Percentiles rank a stretch among this genome's conserved stretches.
phyloP scores from a whole-genome alignment of 1,284 basidiomycete species.

The Peniophora sp. region DNA sequence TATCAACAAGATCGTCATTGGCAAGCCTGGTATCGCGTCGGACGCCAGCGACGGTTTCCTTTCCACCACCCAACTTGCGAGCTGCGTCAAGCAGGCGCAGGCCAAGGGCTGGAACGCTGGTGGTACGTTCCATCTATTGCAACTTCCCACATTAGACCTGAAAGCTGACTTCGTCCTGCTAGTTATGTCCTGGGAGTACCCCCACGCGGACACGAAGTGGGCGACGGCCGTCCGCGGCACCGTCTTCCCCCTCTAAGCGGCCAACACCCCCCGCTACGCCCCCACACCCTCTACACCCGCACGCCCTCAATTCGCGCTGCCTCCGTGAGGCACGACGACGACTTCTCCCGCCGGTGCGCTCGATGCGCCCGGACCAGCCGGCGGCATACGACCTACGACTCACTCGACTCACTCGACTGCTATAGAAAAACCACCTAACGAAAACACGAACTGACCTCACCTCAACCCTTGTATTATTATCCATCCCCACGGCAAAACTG shows the following conservation, averaged over 20 bases:
- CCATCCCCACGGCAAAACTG: too few relatives aligned
- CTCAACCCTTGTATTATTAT: too few relatives aligned
- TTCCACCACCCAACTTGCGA: constrained; percentile 39
- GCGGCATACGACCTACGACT: too few relatives aligned
- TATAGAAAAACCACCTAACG: too few relatives aligned
- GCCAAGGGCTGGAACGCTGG: constrained; percentile 51
- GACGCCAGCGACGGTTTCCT: constrained; percentile 59
- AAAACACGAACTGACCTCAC: too few relatives aligned
- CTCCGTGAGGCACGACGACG: not conserved
- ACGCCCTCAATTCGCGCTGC: not conserved
- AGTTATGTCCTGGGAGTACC: not conserved
- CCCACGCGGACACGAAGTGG: not conserved
- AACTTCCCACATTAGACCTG: too few relatives aligned
- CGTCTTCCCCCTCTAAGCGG: not conserved
- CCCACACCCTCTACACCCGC: not conserved
- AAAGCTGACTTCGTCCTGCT: too few relatives aligned
- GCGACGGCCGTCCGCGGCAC: not conserved
- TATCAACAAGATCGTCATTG: constrained; percentile 46
- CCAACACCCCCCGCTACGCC: not conserved
- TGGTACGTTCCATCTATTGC: constrained; percentile 7
- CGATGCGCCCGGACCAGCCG: too few relatives aligned
- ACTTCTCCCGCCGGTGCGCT: too few relatives aligned
- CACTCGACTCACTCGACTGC: too few relatives aligned
- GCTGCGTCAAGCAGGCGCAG: constrained; percentile 48
- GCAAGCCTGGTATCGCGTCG: constrained; percentile 46